Percentiles rank a stretch among this genome's conserved stretches.
Conservation (phyloP, 2,329 filamentous ascomycete genomes). For the Xylaria sp. region DNA sequence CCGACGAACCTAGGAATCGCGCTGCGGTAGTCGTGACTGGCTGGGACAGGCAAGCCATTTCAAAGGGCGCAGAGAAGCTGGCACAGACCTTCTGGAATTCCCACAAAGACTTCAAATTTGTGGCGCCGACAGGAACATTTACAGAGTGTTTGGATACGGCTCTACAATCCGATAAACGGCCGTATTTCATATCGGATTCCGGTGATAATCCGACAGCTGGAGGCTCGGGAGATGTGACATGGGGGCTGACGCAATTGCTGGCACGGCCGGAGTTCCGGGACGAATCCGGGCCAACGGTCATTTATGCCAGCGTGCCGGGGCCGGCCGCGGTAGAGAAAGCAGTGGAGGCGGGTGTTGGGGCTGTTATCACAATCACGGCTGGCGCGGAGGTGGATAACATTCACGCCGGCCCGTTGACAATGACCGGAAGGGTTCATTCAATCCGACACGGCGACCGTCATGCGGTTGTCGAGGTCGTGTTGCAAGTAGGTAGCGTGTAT, state of each 20-base stretch:
- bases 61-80: constrained; percentile 39
- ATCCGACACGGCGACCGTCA: constrained; percentile 47
- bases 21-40: constrained; percentile 48
- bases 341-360: constrained; percentile 41
- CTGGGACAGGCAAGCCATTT: constrained; percentile 39
- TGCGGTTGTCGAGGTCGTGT: constrained; percentile 43
- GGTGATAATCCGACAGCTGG: constrained; percentile 53
- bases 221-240: constrained; percentile 49
- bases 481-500: constrained; percentile 46
- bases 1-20: constrained; percentile 48
- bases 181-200: constrained; percentile 51
- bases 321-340: constrained; percentile 39
- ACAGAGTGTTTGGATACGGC: constrained; percentile 43
- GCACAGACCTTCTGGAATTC: constrained; percentile 45
- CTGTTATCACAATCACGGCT: constrained; percentile 45
- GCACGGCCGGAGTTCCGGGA: constrained; percentile 40
- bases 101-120: constrained; percentile 45
- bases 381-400: constrained; percentile 45
- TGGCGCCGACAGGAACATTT: constrained; percentile 45
- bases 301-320: constrained; percentile 50
- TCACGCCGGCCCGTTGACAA: constrained; percentile 44
- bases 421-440: constrained; percentile 46
- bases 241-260: constrained; percentile 43
- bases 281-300: constrained; percentile 37
- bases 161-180: constrained; percentile 35